Base-by-base conservation (phyloP, 495 filamentous ascomycete genomes). In the Cetradonia linearis region DNA sequence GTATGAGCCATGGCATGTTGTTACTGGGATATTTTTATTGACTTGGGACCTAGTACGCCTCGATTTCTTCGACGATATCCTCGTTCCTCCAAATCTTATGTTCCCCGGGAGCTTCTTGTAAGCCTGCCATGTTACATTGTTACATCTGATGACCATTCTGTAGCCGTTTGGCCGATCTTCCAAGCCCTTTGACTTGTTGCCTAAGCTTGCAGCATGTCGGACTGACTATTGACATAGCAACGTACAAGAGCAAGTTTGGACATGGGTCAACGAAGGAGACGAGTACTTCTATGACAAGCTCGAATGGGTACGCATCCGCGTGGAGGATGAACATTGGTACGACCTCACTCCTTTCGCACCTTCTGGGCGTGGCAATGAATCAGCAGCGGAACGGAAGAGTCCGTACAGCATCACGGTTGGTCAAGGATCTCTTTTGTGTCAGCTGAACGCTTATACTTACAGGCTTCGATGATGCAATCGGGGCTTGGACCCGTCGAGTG, bases 11-110 rank as follows among this genome's bases (percentile, higher is more conserved):
- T 25, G 30, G 25, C 28, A 1, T 38, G 23, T 34, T 14, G 59
- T 33, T 9, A 23, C 14, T 37, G 37, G 5, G 52, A 56, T 33
- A 2, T 27, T 49, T 18, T 31, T 33, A 14, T 50, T 66, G 47
- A 67, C 38, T 20, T 0, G n/a, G 14, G 34, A 11, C 13, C 40
- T 56, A 89, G 89, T 97, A 48, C 81, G 81, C 18, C 83, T 88
- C 0, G 86, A 91, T 55, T 98, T 98, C 69, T 96, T 95, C 67
- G 84, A 88, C 63, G 91, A 96, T 60, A 90, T 97, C 42, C 81
- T 85, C 56, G 81, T 96, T 3, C 88, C 91, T 0, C 77, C 78
- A 3, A 71, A 79, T 14, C 77, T 86, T 58, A 78, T 97, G 0
- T 83, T 88, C 37, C 81, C 87, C 23, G 80, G 79, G n/a, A 79